A percentile compares a stretch with the other conserved stretches of the same genome.
These are phyloP conservation scores for Claviceps citrina DNA, from an alignment of 2,329 filamentous ascomycete species.

Conservation along the genomic window DNA sequence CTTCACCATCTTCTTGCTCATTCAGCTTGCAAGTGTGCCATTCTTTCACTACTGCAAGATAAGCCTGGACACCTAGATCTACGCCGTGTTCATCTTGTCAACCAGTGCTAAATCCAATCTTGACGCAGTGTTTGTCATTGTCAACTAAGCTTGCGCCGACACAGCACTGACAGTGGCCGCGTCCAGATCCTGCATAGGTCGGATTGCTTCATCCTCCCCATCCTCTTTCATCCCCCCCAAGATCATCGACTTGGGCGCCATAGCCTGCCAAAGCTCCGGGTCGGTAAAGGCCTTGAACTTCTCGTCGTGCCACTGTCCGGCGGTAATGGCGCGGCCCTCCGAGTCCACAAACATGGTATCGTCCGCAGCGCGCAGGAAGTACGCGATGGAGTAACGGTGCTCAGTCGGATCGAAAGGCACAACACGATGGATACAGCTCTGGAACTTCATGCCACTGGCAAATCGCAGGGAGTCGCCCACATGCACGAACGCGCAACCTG, in stretches of 20 bases:
- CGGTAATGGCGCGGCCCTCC: constrained; percentile 37
- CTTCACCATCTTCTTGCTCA: too few relatives aligned
- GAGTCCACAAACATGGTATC: constrained; percentile 40
- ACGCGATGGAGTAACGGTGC: constrained; percentile 44
- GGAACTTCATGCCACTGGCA: constrained; percentile 35
- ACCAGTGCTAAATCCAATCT: too few relatives aligned
- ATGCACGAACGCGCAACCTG: constrained; percentile 38
- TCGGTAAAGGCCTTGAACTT: constrained; percentile 37
- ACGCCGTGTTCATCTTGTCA: too few relatives aligned
- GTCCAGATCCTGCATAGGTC: too few relatives aligned
- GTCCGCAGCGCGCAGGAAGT: constrained; percentile 42
- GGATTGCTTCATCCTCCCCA: constrained; percentile 10
- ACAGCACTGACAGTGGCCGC: too few relatives aligned
- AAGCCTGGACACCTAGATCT: too few relatives aligned
- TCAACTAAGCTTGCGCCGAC: too few relatives aligned
- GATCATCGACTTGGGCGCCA: constrained; percentile 32
- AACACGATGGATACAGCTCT: constrained; percentile 42
- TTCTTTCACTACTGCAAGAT: too few relatives aligned
- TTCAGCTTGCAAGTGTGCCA: too few relatives aligned
- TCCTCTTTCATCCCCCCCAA: constrained; percentile 35
- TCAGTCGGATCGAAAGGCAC: constrained; percentile 35
- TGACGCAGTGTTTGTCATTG: too few relatives aligned
- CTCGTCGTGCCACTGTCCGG: constrained; percentile 38
- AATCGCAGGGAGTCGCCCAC: constrained; percentile 45
- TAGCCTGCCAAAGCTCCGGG: constrained; percentile 28